A percentile compares a stretch with the other conserved stretches of the same genome.
phyloP scores from a whole-genome alignment of 1,284 basidiomycete genomes.

The Rhodotorula sp. region DNA sequence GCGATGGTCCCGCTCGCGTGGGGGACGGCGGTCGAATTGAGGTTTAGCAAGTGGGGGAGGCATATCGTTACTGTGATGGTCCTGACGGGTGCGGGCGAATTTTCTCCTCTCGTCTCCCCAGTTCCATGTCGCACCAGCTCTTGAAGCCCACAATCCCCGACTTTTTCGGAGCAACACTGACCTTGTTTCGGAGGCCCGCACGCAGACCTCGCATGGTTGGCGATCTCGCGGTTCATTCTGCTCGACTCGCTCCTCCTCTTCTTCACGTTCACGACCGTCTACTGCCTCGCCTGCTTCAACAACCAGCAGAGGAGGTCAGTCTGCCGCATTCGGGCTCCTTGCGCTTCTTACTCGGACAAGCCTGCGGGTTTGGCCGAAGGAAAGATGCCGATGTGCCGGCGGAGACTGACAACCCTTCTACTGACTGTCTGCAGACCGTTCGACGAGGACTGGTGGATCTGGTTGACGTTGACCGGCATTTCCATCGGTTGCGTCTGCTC shows the following conservation, averaged over 20 bases:
- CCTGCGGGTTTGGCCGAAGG: neutral
- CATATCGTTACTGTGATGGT: slow-evolving; percentile 95
- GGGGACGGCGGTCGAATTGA: slow-evolving; percentile 94
- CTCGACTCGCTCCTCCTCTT: slow-evolving; percentile 97
- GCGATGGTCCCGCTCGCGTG: slow-evolving; percentile 93
- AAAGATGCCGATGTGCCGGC: neutral
- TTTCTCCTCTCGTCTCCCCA: neutral
- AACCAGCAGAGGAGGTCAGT: slow-evolving; percentile 87
- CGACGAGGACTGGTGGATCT: slow-evolving; percentile 93
- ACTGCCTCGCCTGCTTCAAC: slow-evolving; percentile 93
- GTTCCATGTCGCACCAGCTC: too few relatives aligned
- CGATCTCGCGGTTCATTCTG: slow-evolving; percentile 94
- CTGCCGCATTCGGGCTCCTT: too few relatives aligned
- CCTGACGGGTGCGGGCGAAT: slow-evolving; percentile 64
- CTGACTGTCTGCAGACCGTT: slow-evolving; percentile 64
- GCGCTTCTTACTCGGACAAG: neutral
- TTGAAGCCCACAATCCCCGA: too few relatives aligned
- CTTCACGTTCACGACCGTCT: slow-evolving; percentile 96
- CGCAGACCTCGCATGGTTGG: slow-evolving; percentile 89
- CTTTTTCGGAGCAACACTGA: neutral
- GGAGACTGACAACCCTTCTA: neutral
- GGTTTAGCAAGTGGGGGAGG: slow-evolving; percentile 83
- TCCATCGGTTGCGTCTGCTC: slow-evolving; percentile 95
- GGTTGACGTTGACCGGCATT: slow-evolving; percentile 83
- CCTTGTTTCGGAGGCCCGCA: neutral